A percentile compares a stretch with the other conserved stretches of the same genome.
Conservation (phyloP, 2,329 filamentous ascomycete genomes). For the Colletotrichum kahawae region DNA sequence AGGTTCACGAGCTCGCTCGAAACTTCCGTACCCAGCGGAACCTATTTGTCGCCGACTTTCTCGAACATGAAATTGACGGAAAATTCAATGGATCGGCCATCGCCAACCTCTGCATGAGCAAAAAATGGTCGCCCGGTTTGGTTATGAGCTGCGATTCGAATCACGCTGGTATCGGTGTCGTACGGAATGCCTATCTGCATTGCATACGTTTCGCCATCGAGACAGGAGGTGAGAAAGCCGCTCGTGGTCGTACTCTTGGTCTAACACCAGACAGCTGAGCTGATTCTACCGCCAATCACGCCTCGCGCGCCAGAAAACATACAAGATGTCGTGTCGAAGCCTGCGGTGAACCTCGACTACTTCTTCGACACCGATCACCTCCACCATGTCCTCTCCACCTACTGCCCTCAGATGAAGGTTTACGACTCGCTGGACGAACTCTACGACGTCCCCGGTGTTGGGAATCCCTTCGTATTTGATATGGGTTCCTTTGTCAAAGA, state of each 20-base stretch:
- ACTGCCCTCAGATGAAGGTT: conserved; percentile 42
- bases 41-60: conserved; percentile 37
- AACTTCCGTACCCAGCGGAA: conserved; percentile 35
- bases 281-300: conserved; percentile 42
- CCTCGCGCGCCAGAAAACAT: conserved; percentile 36
- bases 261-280: conserved; percentile 30
- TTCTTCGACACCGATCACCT: conserved; percentile 40
- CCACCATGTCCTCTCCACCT: conserved; percentile 27
- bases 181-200: conserved; percentile 49
- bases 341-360: conserved; percentile 33
- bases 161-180: conserved; percentile 46
- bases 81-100: conserved; percentile 35
- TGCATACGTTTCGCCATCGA: conserved; percentile 53
- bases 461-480: conserved; percentile 27
- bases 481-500: conserved; percentile 25
- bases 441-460: conserved; percentile 34
- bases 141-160: conserved; percentile 48
- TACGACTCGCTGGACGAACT: conserved; percentile 38
- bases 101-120: conserved; percentile 37
- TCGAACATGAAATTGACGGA: conserved; percentile 37
- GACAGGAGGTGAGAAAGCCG: conserved; percentile 42
- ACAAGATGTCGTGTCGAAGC: conserved; percentile 8
- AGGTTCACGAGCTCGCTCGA: conserved; percentile 29
- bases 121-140: conserved; percentile 43
- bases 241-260: not conserved